Conservation (phyloP, 768 basidiomycete genomes). For the Serendipita sp. region DNA sequence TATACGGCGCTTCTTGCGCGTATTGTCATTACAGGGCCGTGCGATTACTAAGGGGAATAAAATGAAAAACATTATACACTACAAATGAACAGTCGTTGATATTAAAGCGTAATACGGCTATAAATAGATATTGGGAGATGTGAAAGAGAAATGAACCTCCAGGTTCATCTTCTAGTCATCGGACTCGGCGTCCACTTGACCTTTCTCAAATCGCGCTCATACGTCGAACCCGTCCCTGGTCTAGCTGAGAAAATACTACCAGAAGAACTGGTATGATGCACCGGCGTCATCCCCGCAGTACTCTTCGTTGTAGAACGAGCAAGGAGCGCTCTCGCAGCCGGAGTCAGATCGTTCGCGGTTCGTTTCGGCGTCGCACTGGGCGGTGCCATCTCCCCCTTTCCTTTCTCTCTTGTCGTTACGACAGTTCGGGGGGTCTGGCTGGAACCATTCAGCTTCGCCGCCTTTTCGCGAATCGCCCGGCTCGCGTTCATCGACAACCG, state of each 20-base stretch:
- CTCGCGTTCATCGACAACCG: constrained; percentile 68
- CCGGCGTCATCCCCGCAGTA: neutral
- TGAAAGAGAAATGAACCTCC: no score
- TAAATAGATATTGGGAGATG: no score
- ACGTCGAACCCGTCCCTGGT: neutral
- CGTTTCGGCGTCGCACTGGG: constrained; percentile 60
- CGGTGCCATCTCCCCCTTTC: constrained; percentile 54
- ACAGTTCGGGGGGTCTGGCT: constrained; percentile 11
- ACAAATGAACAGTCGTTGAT: no score
- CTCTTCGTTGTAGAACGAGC: constrained; percentile 51
- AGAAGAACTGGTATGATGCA: neutral
- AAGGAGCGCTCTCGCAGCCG: constrained; percentile 65
- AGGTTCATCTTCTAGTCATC: neutral
- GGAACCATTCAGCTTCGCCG: constrained; percentile 34
- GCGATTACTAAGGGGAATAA: no score
- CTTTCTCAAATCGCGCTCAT: neutral
- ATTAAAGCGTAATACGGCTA: no score
- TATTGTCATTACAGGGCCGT: no score
- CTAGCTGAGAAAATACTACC: neutral
- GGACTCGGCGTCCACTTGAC: constrained; percentile 3
- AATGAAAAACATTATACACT: no score
- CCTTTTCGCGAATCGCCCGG: constrained; percentile 63
- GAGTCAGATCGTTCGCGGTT: constrained; percentile 64
- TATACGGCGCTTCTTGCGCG: no score
- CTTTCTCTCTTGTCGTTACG: constrained; percentile 11